These are phyloP conservation scores for Candida buenavistaensis DNA, from an alignment of 1,139 yeast genomes.

Conservation along the genomic window DNA sequence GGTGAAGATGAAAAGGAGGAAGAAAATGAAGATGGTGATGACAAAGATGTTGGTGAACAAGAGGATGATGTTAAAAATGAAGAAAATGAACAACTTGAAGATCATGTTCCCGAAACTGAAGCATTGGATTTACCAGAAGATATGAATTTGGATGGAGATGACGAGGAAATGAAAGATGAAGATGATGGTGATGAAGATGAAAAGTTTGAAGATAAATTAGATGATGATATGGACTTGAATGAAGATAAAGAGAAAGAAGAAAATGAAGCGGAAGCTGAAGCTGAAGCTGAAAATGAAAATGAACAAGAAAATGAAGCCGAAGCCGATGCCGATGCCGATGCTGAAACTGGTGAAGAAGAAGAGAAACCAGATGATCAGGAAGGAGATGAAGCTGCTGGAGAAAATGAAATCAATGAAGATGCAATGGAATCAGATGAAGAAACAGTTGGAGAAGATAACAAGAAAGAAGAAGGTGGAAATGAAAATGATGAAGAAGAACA, in stretches of 20 bases:
- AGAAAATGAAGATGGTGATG: slow-evolving; percentile 37
- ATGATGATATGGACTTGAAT: slow-evolving; percentile 20
- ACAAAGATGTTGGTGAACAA: slow-evolving; percentile 73
- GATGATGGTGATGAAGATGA: slow-evolving; percentile 37
- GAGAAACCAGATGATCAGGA: no score
- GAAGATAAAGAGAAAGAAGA: slow-evolving; percentile 19
- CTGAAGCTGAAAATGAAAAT: slow-evolving; percentile 16
- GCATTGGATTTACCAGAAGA: slow-evolving; percentile 85
- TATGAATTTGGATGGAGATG: slow-evolving; percentile 72
- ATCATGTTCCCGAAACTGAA: slow-evolving; percentile 76
- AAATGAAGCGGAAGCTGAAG: slow-evolving; percentile 21
- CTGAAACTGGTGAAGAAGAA: slow-evolving; percentile 21
- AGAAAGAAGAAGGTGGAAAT: slow-evolving; percentile 25
- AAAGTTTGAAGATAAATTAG: slow-evolving; percentile 29
- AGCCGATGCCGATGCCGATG: slow-evolving; percentile 21
- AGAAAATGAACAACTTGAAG: slow-evolving; percentile 69
- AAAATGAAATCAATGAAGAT: slow-evolving; percentile 25
- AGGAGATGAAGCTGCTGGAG: slow-evolving; percentile 21
- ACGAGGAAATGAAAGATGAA: slow-evolving; percentile 47
- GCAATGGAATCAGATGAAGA: slow-evolving; percentile 29
- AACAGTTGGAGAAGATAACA: slow-evolving; percentile 19
- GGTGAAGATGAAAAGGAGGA: slow-evolving; percentile 30
- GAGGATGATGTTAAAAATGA: slow-evolving; percentile 76
- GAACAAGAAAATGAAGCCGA: slow-evolving; percentile 22
- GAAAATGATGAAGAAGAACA: slow-evolving; percentile 28